Evolutionary conservation across 352 stramenopile species (phyloP), one percentile per base, ranked within the genome.

Genomic region (Phytopythium mirpurense): DNA sequence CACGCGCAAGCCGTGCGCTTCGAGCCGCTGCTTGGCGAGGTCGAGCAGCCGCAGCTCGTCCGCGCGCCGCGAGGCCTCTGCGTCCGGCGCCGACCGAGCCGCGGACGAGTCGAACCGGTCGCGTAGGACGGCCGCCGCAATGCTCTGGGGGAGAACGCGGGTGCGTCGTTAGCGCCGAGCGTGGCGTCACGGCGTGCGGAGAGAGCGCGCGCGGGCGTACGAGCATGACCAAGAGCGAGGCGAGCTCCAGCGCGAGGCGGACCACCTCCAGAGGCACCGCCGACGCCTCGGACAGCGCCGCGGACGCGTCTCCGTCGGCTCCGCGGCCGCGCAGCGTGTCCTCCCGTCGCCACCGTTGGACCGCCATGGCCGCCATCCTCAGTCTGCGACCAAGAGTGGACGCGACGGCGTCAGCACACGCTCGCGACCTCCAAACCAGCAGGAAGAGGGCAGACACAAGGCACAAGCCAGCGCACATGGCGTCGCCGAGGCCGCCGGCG

Each of bases 91-190:
- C 12, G 9, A 19, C 5, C 19, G 19, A 26, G 46, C 14, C 45
- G 32, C 21, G 9, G 67, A 67, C 2, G 57, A 69, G 24, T 81
- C 62, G 41, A 87, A 86, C 26, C 74, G 78, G 46, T 89, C 75
- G 15, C 76, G 76, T 16, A 89, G 61, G 57, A 86, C 83, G 26
- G 61, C 65, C 12, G 84, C 70, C 18, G 74, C 59, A 24, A 87
- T 68, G 46, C 86, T 85, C 78, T 89, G 41, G 1, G 23, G 8
- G 5, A 51, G 37, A 21, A 7, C 10, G 36, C 21, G 9, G 48
- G 27, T 29, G 27, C 21, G 21, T 31, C 6, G 40, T 45, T 9
- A 45, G 40, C 21, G 5, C 5, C 10, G 11, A n/a, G 2, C 1
- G 2, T 11, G 4, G 10, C 2, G 19, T 3, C n/a, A 16, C 9